Evolutionary conservation across 148 eudicot species (phyloP), one percentile per base, ranked within the genome.

Genomic region (Diospyros lotus): DNA sequence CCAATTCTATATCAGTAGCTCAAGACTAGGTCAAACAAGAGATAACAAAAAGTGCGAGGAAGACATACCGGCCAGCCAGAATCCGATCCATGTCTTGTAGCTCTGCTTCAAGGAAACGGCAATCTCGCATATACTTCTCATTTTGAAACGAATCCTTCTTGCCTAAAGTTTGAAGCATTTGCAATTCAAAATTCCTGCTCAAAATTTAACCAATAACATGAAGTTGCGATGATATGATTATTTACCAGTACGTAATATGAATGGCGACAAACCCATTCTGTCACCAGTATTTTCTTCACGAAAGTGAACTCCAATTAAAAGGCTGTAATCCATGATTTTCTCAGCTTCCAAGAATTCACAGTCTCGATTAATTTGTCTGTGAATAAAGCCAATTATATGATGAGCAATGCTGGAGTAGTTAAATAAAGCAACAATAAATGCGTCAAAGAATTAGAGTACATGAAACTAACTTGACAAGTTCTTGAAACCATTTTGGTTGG

Each of bases 241-340:
- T 76, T 46, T 86, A 88, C 90, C 91, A 63, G 73, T 85, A 40
- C 87, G 83, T 69, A 84, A 70, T 50, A 88, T 59, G 77, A 86
- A 89, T 12, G 98, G 97, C 1, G 98, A 91, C 44, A 91, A 70
- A 40, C 96, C 96, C 81, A 91, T 93, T 68, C 85, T 93, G 66
- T 95, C 97, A 62, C 80, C 93, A 44, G 91, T 84, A 42, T 83
- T 86, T 72, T 86, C 87, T 74, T 96, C 89, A 50, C 98, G 93
- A 54, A 96, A 96, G 78, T 96, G 99, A 73, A 96, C 69, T 64
- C 99, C 99, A 61, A 96, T 93, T 72, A 96, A 79, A 64, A 96
- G 93, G 81, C 99, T 96, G 67, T 96, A 96, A 82, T 96, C 99
- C 99, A 96, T 96, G 43, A 96, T 96, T 80, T 80, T 86, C 80